phyloP scores from a whole-genome alignment of 345 rosid genomes.

The Reutealis trisperma region DNA sequence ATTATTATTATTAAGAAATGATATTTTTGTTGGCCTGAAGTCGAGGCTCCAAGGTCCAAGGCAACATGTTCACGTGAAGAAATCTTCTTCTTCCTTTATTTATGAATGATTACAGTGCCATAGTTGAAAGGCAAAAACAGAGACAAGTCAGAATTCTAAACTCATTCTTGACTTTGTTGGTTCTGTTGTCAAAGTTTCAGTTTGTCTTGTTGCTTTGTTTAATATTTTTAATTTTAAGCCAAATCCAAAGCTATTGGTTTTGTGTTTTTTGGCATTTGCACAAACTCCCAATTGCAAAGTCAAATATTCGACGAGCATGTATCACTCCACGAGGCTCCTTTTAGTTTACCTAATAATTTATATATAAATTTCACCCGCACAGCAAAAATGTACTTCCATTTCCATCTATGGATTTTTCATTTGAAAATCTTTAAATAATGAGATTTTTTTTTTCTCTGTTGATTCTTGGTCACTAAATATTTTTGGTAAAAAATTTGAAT shows the following conservation, averaged over 20 bases:
- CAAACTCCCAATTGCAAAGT: conserved; percentile 8
- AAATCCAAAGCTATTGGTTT: too few species aligned
- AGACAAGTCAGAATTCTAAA: not conserved
- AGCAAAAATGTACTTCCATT: too few species aligned
- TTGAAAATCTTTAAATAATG: too few species aligned
- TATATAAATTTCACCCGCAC: too few species aligned
- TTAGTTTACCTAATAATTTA: too few species aligned
- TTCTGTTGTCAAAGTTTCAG: not conserved
- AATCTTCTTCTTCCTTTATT: not conserved
- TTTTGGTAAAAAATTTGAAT: too few species aligned
- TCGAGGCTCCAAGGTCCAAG: not conserved
- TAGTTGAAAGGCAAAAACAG: not conserved
- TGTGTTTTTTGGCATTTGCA: conserved; percentile 3
- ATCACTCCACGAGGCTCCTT: conserved; percentile 36
- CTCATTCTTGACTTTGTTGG: not conserved
- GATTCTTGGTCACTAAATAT: too few species aligned
- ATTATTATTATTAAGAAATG: too few species aligned
- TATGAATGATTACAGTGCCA: not conserved
- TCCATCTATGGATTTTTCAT: too few species aligned
- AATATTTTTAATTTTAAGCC: not conserved
- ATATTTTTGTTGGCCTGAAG: too few species aligned
- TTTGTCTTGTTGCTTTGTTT: not conserved
- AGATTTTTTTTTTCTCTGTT: too few species aligned
- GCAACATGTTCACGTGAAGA: not conserved
- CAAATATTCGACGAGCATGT: conserved; percentile 13